Conservation (phyloP, 495 filamentous ascomycete genomes). For the Penicillium parvum region DNA sequence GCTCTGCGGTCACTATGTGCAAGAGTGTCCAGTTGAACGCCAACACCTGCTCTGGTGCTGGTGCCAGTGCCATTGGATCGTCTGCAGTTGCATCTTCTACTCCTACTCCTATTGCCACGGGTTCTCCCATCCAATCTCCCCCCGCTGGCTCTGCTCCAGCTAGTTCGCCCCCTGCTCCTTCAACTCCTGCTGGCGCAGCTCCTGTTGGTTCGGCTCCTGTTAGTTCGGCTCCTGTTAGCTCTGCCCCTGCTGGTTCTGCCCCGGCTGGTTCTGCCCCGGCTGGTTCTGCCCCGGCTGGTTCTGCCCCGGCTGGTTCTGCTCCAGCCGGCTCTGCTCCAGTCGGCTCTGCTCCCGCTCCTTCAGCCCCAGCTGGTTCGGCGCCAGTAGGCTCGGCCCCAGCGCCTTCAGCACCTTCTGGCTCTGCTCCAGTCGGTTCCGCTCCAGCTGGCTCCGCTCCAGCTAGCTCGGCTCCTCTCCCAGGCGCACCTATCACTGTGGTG, state of each 20-base stretch:
- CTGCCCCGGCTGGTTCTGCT: background rate
- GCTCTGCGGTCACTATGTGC: slow-evolving; percentile 41
- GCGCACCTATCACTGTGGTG: slow-evolving; percentile 10
- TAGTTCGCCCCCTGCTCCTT: background rate
- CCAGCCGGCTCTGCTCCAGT: background rate
- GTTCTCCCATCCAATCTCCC: slow-evolving; percentile 60
- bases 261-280: background rate
- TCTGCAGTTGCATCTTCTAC: background rate
- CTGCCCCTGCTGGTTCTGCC: background rate
- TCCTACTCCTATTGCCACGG: slow-evolving; percentile 5
- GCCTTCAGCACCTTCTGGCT: too few relatives aligned
- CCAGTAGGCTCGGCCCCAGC: slow-evolving; percentile 6
- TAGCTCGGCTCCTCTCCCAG: slow-evolving; percentile 6
- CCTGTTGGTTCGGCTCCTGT: background rate
- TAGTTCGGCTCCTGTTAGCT: background rate
- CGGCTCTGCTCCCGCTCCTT: slow-evolving; percentile 1
- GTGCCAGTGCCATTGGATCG: background rate
- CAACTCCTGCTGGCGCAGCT: background rate
- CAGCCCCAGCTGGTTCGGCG: background rate
- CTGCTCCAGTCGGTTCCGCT: background rate
- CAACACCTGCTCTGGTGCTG: slow-evolving; percentile 19
- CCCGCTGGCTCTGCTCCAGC: too few relatives aligned
- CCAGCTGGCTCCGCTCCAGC: slow-evolving; percentile 10
- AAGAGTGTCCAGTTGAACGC: slow-evolving; percentile 6
- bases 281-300: background rate